Base-by-base conservation (phyloP, 768 basidiomycete species). In the Podaxis rugospora region DNA sequence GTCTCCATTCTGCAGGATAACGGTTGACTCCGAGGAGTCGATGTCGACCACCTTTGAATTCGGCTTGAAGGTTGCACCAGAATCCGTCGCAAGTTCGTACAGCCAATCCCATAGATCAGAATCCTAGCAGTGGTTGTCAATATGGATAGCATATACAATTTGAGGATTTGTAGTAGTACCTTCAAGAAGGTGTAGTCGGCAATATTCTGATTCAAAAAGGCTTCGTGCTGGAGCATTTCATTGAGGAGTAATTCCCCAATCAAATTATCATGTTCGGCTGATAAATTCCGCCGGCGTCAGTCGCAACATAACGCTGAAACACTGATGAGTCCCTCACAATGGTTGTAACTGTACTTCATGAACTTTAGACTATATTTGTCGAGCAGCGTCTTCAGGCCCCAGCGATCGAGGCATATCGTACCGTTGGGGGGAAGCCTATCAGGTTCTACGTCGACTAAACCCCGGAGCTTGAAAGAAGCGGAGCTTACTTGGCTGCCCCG, bases 31-130 rank as follows among this genome's bases (percentile, higher is more conserved):
- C 18, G 71, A 62, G 18, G 68, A 59, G 23, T 76, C 71, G 37
- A 75, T 72, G 1, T 66, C 55, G 9, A 65, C 61, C 0, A 82
- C 80, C 23, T 69, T 69, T 16, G 72, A 66, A 63, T 79, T 74
- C 55, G 75, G 79, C 18, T 73, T 73, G 61, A 86, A 72, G 28
- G 75, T 65, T 7, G 80, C 86, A 4, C 85, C 85, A 46, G 78
- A 78, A 1, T 72, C 70, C 16, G 67, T 65, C 1, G 83, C 84
- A 27, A 82, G 70, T 3, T 79, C 73, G 53, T 77, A 75, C 3
- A 88, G 66, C 64, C 85, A 66, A 3, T 68, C 67, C 57, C 82
- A 76, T 23, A 88, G 68, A 62, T 86, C 82, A 21, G 75, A 77
- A 65, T 86, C 81, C 84, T 87, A 62, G 51, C 55, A 46, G 18